Base-by-base conservation (phyloP, 352 stramenopile genomes). In the Sclerospora graminicola region DNA sequence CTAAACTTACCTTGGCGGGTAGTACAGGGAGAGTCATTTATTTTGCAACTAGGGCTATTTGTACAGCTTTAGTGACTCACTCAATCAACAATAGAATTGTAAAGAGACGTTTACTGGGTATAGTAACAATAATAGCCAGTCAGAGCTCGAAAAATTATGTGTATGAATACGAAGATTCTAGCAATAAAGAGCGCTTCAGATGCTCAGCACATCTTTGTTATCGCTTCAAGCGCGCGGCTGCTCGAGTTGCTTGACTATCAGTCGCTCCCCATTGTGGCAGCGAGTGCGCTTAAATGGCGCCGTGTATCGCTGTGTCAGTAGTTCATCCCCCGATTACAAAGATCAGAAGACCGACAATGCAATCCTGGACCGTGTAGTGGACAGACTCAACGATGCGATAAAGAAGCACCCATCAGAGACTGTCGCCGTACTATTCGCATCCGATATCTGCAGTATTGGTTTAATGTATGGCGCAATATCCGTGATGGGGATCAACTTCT, bases 401-500 rank as follows among this genome's bases (percentile, higher is more conserved):
- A 68, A 71, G 40, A 64, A 72, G 26, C 51, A 89, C 42, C 82
- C 82, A 1, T 71, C 52, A 1, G 76, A 90, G 47, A 89, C 81
- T 9, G 63, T 94, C 8, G 66, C 63, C 2, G 72, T 88, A 38
- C 63, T 94, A 5, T 79, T 92, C 34, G 66, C 72, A 8, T 89
- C 80, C 4, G 82, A 94, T 35, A 89, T 94, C 34, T 63, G 65
- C 42, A 74, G 69, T 38, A 90, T 94, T 44, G 78, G 69, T 21
- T 71, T 67, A 16, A 88, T 82, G 63, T 91, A 92, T 38, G 66
- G 70, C 11, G 29, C 88, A 30, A 61, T 94, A 14, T 71, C 73
- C 18, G 24, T 86, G 11, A 66, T 64, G 3, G 70, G 73, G 6
- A 52, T 84, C 23, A 55, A 75, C 37, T 88, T 94, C 46, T 90